Base-by-base conservation (phyloP, 768 basidiomycete genomes). In the Xerocomellus intermedius region DNA sequence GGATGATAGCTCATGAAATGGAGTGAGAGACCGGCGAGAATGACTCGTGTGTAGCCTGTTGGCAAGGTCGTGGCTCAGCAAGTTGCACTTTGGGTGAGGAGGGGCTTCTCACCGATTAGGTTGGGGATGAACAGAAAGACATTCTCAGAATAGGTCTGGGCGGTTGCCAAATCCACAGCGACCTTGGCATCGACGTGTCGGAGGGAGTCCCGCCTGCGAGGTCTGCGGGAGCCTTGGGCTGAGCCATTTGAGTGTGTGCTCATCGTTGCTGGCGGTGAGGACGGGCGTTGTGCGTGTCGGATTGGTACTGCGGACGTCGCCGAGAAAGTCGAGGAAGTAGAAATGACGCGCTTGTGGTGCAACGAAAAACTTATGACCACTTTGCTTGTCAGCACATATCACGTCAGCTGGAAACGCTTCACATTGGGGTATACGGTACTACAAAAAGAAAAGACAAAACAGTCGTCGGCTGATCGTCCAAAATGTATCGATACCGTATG, bases 91-190 rank as follows among this genome's bases (percentile, higher is more conserved):
- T 22, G 22, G 9, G 24, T 3, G 38, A 14, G 16, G 7, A 37
- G 22, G 37, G 19, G 1, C 5, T 1, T 73, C 86, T 63, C 63
- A 86, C 93, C 96, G 69, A 99, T 98, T 66, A 99, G 77, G 74
- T 99, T 99, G 37, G 97, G 95, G 16, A 94, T 82, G 75, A 98
- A 99, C 48, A 98, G 83, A 72, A 96, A 99, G 60, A 98, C 89
- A 71, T 98, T 98, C 77, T 99, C 97, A 35, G 90, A 87, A 62
- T 91, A 91, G 0, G 85, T 77, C 73, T 92, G 91, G 14, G 85
- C 86, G 13, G 89, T 93, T 26, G 92, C 92, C 46, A 94, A 82
- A 69, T 91, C 91, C 30, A 94, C 85, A 9, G 91, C 92, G 54
- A 85, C 82, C 67, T 91, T 91, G 53, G 91, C 88, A 70, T 92